Evolutionary conservation across 2,329 filamentous ascomycete genomes (phyloP).

Genomic region (Trichoderma atroviride): DNA sequence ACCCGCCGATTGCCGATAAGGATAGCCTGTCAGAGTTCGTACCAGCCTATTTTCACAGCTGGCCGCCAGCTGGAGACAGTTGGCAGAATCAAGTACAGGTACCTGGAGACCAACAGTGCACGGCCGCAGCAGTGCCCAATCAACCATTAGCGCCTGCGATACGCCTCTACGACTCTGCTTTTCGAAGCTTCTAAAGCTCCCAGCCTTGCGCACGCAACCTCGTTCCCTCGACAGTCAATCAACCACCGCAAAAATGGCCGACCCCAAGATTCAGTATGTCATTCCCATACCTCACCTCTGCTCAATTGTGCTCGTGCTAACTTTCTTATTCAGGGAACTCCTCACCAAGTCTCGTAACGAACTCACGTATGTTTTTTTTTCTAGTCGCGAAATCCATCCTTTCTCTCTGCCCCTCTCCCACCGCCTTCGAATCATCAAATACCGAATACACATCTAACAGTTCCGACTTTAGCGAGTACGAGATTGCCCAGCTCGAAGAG

Average conservation of each 20-base stretch:
- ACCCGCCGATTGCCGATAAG: constrained; percentile 26
- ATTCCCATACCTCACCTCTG: not conserved
- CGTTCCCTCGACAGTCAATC: constrained; percentile 29
- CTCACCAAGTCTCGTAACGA: constrained; percentile 86
- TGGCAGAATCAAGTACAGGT: not conserved
- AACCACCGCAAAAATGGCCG: constrained; percentile 54
- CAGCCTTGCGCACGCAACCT: constrained; percentile 41
- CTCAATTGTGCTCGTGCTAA: constrained; percentile 34
- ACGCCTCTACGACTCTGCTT: constrained; percentile 39
- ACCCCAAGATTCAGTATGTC: constrained; percentile 72
- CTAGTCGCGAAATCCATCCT: constrained; percentile 22
- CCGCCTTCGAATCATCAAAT: constrained; percentile 8
- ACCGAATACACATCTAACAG: constrained; percentile 7
- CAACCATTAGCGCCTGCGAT: constrained; percentile 29
- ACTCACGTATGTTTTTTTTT: constrained; percentile 73
- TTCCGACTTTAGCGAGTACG: constrained; percentile 70
- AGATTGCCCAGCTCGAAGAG: constrained; percentile 72
- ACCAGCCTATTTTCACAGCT: constrained; percentile 27
- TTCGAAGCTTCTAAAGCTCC: constrained; percentile 39
- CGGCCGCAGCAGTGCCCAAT: constrained; percentile 34
- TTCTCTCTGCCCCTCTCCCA: constrained; percentile 19
- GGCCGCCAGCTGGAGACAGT: not conserved
- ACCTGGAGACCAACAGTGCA: not conserved
- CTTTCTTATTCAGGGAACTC: constrained; percentile 66
- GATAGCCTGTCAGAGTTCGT: constrained; percentile 19